Evolutionary conservation across 768 basidiomycete species (phyloP), one percentile per base, ranked within the genome.

Genomic region (Amanita pseudoporphyria): DNA sequence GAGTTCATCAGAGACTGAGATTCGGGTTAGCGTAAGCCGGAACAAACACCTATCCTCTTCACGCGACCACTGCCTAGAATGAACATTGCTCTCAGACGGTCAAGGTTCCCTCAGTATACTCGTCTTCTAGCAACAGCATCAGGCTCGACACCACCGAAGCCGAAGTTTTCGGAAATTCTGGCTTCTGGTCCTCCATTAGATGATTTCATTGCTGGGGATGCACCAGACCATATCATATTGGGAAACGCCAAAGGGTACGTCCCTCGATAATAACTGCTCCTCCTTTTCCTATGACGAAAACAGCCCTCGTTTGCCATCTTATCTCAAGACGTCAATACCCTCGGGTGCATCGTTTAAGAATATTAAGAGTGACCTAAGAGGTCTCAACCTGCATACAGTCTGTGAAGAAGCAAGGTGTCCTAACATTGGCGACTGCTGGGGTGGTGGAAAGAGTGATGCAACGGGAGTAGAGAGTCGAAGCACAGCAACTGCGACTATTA

Each of bases 381-480:
- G 94, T 1, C 76, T 99, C 2, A 79, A 79, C 6, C 71, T 99
- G 42, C 92, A 96, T 60, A 99, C 96, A 0, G 96, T 99, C 2
- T 99, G 96, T 60, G 96, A 99, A 66, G 96, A 99, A 64, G 96
- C 96, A 31, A 78, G 94, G 54, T 99, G 96, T 71, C 96, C 96
- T 0, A 99, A 99, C 60, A 97, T 99, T 49, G 96, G 95, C n/a
- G 95, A 98, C 60, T 99, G 96, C 60, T 99, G 96, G 96, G 92
- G 96, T 36, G 93, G 93, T 7, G 49, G 41, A n/a, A 83, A 82
- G 58, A 71, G 77, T 28, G 78, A 73, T 42, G 71, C 65, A 36
- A 79, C 77, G 6, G 81, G 82, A 46, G 77, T 76, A 51, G 86
- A 87, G 49, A 84, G 81, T 26, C 82, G 84, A 56, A 81, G 81